Evolutionary conservation across 78 protist species (phyloP).

Genomic region (Monosiga brevicollis): DNA sequence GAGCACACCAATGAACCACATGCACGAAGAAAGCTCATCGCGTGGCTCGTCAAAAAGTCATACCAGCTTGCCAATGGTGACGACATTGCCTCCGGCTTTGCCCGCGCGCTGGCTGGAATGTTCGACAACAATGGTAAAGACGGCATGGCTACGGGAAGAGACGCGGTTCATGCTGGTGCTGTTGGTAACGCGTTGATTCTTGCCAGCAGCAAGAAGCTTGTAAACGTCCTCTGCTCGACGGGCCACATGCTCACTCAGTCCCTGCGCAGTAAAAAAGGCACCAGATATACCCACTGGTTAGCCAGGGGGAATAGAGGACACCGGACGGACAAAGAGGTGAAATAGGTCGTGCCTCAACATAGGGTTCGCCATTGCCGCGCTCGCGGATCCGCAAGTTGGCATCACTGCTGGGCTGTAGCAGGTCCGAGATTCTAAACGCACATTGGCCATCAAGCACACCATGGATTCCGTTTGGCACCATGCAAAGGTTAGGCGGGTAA

Average conservation of each 20-base stretch:
- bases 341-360: too few relatives aligned
- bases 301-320: too few relatives aligned
- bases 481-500: too few relatives aligned
- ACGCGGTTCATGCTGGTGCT: neutral
- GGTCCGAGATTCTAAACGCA: too few relatives aligned
- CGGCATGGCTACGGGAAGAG: neutral
- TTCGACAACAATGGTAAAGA: neutral
- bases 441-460: too few relatives aligned
- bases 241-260: neutral
- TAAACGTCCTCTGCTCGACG: neutral
- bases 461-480: too few relatives aligned
- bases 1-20: neutral
- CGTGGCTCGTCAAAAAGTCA: neutral
- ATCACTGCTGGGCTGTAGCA: too few relatives aligned
- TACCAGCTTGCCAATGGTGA: neutral
- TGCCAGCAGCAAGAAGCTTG: neutral
- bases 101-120: neutral
- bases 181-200: neutral
- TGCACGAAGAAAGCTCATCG: neutral
- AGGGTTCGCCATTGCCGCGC: too few relatives aligned
- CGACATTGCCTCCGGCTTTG: neutral
- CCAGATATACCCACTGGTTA: too few relatives aligned
- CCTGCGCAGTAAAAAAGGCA: too few relatives aligned
- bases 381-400: too few relatives aligned
- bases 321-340: too few relatives aligned